Evolutionary conservation across 1,139 yeast species (phyloP).

Genomic region (Meyerozyma carpophila): DNA sequence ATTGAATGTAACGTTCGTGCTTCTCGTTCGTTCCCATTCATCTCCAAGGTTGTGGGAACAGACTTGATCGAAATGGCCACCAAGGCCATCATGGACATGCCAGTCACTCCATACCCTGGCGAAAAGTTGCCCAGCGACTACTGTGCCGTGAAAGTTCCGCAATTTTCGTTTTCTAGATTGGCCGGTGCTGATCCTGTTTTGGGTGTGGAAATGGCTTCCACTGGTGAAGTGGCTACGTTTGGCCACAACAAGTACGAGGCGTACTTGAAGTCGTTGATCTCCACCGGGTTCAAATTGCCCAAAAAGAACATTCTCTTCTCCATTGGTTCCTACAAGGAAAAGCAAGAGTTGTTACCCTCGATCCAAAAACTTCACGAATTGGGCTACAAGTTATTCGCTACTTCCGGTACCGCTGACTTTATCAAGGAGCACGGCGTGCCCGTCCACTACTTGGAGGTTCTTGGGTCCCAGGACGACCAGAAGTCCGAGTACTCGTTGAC

Average conservation of each 20-base stretch:
- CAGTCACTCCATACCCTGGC: slow-evolving; percentile 84
- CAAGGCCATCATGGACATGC: slow-evolving; percentile 88
- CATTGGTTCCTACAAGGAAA: slow-evolving; percentile 97
- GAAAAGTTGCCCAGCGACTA: slow-evolving; percentile 86
- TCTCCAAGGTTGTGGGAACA: slow-evolving; percentile 95
- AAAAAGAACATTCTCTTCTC: slow-evolving; percentile 91
- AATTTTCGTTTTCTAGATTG: slow-evolving; percentile 93
- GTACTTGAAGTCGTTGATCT: slow-evolving; percentile 85
- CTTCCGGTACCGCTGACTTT: slow-evolving; percentile 99
- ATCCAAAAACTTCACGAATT: slow-evolving; percentile 74
- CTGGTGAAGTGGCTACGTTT: slow-evolving; percentile 98
- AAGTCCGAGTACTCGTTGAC: slow-evolving; percentile 93
- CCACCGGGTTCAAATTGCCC: slow-evolving; percentile 94
- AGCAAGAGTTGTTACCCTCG: slow-evolving; percentile 86
- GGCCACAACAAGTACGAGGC: slow-evolving; percentile 97
- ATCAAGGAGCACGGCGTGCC: slow-evolving; percentile 92
- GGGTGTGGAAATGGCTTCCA: slow-evolving; percentile 99
- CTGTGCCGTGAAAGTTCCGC: slow-evolving; percentile 97
- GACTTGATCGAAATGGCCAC: slow-evolving; percentile 98
- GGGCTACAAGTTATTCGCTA: slow-evolving; percentile 91
- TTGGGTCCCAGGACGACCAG: slow-evolving; percentile 69
- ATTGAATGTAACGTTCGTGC: slow-evolving; percentile 99
- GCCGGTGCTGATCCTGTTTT: slow-evolving; percentile 98
- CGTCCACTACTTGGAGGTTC: slow-evolving; percentile 89
- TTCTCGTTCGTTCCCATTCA: slow-evolving; percentile 97